These are phyloP conservation scores for Ogataea chonburiensis DNA, from an alignment of 805 yeast species.

Conservation along the genomic window DNA sequence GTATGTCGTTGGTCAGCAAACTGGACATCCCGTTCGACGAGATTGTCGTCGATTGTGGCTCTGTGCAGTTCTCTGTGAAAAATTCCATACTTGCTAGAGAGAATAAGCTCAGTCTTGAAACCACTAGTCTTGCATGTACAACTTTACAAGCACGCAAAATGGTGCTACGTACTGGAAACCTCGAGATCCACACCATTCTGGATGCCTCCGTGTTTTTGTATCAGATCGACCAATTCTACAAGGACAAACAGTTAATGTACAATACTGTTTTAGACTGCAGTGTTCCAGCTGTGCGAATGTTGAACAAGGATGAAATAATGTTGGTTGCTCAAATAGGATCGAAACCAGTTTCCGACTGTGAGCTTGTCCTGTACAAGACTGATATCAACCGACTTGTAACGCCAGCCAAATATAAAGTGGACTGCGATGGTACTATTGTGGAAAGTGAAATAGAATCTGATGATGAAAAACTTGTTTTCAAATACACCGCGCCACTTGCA, in stretches of 20 bases:
- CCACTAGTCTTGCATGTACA: slow-evolving; percentile 25
- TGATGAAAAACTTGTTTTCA: slow-evolving; percentile 21
- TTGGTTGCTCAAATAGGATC: slow-evolving; percentile 25
- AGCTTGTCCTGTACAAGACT: slow-evolving; percentile 26
- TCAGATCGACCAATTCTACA: slow-evolving; percentile 21
- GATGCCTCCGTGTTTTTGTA: slow-evolving; percentile 14
- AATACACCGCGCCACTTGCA: slow-evolving; percentile 7
- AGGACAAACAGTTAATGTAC: slow-evolving; percentile 4
- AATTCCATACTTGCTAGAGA: slow-evolving; percentile 9
- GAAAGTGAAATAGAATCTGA: slow-evolving; percentile 17
- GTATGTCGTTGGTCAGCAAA: slow-evolving; percentile 34
- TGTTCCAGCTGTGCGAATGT: slow-evolving; percentile 25
- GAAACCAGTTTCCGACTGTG: slow-evolving; percentile 13
- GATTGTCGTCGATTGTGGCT: slow-evolving; percentile 16
- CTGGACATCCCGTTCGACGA: slow-evolving; percentile 19
- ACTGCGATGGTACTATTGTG: slow-evolving; percentile 10
- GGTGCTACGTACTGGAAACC: slow-evolving; percentile 23
- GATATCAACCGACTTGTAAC: slow-evolving; percentile 31
- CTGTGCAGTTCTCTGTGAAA: slow-evolving; percentile 19
- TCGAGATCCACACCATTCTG: slow-evolving; percentile 20
- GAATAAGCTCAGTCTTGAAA: slow-evolving; percentile 16
- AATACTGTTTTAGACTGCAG: slow-evolving; percentile 24
- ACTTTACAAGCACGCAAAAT: slow-evolving; percentile 21
- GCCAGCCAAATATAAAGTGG: slow-evolving; percentile 16
- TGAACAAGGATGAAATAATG: slow-evolving; percentile 31